Conservation (phyloP, 108 stramenopile species). For the Skeletonema costatum region DNA sequence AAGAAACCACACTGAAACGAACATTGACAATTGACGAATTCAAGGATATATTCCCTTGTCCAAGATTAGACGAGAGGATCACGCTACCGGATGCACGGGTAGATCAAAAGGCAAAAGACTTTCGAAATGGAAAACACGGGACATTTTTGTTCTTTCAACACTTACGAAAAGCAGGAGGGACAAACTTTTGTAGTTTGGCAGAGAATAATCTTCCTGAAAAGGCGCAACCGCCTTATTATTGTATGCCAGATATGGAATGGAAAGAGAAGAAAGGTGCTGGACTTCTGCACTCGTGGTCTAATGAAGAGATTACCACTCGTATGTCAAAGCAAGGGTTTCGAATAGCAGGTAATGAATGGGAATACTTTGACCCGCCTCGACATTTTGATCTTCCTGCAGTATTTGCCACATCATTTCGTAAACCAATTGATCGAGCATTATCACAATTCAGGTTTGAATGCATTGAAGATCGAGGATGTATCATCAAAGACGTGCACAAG, state of each 20-base stretch:
- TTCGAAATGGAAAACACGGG: slow-evolving; percentile 51
- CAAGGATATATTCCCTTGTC: slow-evolving; percentile 76
- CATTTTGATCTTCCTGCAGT: slow-evolving; percentile 77
- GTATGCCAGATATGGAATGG: slow-evolving; percentile 77
- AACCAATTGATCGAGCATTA: slow-evolving; percentile 78
- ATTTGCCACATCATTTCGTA: slow-evolving; percentile 82
- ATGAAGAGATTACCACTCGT: slow-evolving; percentile 56
- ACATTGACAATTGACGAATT: slow-evolving; percentile 53
- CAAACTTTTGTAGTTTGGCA: slow-evolving; percentile 80
- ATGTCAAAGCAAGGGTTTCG: slow-evolving; percentile 51
- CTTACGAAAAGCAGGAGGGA: slow-evolving; percentile 82
- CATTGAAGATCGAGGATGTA: slow-evolving; percentile 80
- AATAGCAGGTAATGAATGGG: slow-evolving; percentile 86
- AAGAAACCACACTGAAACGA: slow-evolving; percentile 51
- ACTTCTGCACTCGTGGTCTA: slow-evolving; percentile 58
- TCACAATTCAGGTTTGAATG: slow-evolving; percentile 89
- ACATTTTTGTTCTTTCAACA: slow-evolving; percentile 84
- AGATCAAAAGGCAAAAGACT: slow-evolving; percentile 49
- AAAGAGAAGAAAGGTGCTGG: slow-evolving; percentile 56
- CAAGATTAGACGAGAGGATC: slow-evolving; percentile 53
- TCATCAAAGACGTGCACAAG: slow-evolving; percentile 58
- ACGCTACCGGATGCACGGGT: slow-evolving; percentile 75
- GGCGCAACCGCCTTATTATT: slow-evolving; percentile 64
- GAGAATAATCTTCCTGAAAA: slow-evolving; percentile 61
- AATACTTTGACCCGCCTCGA: slow-evolving; percentile 61